These are phyloP conservation scores for Globisporangium mamillatum DNA, from an alignment of 352 stramenopile genomes.

Conservation along the genomic window DNA sequence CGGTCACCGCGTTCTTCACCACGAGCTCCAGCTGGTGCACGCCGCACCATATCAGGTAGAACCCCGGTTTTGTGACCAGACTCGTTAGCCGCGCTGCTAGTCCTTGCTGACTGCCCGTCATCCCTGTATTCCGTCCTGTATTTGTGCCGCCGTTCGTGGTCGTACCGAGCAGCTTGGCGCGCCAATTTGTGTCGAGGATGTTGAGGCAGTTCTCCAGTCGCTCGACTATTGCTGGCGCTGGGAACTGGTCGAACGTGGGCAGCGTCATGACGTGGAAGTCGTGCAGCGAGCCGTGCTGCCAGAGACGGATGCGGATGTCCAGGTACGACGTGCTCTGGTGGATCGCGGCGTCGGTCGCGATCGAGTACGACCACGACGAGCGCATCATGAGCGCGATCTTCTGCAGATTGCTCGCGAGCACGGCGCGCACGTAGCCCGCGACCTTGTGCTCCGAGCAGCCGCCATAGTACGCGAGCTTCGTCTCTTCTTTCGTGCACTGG, in stretches of 20 bases:
- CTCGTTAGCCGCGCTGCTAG: constrained; percentile 40
- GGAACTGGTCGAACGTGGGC: constrained; percentile 41
- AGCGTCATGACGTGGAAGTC: constrained; percentile 59
- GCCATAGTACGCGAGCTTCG: constrained; percentile 45
- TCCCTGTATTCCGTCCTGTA: constrained; percentile 37
- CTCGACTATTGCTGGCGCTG: constrained; percentile 33
- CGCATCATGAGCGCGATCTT: constrained; percentile 67
- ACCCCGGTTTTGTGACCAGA: constrained; percentile 40
- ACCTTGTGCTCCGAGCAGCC: constrained; percentile 47
- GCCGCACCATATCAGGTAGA: constrained; percentile 62
- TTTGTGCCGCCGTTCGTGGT: constrained; percentile 40
- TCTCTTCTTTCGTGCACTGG: constrained; percentile 58
- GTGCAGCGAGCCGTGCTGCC: constrained; percentile 44
- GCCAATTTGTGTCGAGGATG: constrained; percentile 51
- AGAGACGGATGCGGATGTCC: constrained; percentile 52
- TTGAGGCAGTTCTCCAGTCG: constrained; percentile 37
- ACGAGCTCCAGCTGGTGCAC: constrained; percentile 60
- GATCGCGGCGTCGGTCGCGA: constrained; percentile 42
- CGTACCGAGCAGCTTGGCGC: constrained; percentile 47
- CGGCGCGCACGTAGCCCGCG: constrained; percentile 45
- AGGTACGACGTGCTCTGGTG: constrained; percentile 58
- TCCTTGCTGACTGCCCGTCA: constrained; percentile 47
- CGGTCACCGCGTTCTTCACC: constrained; percentile 46
- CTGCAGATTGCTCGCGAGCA: constrained; percentile 62
- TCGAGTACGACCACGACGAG: constrained; percentile 46